These are phyloP conservation scores for Cytospora piceae DNA, from an alignment of 2,329 filamentous ascomycete genomes.

Conservation along the genomic window DNA sequence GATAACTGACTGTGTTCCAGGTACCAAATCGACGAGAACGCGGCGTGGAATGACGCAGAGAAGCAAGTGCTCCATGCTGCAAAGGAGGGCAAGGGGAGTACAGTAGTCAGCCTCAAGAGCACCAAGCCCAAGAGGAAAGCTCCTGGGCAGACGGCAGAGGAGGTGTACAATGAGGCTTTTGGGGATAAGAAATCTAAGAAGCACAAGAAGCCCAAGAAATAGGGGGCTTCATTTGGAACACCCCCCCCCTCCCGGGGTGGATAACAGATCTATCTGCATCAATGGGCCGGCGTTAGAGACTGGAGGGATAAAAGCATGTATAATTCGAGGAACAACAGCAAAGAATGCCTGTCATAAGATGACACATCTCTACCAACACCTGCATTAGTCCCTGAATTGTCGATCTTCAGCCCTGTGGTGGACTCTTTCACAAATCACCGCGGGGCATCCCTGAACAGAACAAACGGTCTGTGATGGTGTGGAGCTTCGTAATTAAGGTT, in stretches of 20 bases:
- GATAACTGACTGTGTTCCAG: conserved; percentile 40
- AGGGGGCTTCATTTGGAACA: not conserved
- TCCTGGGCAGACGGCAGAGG: conserved; percentile 54
- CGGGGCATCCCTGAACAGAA: conserved; percentile 9
- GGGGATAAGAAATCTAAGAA: conserved; percentile 53
- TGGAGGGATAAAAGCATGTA: conserved; percentile 8
- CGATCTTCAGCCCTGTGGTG: conserved; percentile 29
- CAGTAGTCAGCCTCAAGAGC: conserved; percentile 82
- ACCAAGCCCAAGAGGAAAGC: conserved; percentile 78
- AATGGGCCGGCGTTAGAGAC: conserved; percentile 13
- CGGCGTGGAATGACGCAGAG: conserved; percentile 72
- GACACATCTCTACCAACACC: not conserved
- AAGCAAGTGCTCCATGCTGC: conserved; percentile 67
- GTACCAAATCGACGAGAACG: conserved; percentile 67
- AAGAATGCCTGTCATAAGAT: not conserved
- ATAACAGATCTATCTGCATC: conserved; percentile 13
- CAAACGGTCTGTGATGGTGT: not conserved
- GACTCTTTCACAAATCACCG: not conserved
- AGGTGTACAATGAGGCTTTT: conserved; percentile 65
- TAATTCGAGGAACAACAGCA: conserved; percentile 3
- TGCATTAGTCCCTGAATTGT: conserved; percentile 1
- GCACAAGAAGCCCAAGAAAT: conserved; percentile 59
- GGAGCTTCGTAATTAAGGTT: conserved; percentile 20
- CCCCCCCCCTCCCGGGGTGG: not conserved
- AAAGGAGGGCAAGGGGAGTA: conserved; percentile 59